Conservation (phyloP, 345 rosid genomes). For the Geranium rotundifolium region DNA sequence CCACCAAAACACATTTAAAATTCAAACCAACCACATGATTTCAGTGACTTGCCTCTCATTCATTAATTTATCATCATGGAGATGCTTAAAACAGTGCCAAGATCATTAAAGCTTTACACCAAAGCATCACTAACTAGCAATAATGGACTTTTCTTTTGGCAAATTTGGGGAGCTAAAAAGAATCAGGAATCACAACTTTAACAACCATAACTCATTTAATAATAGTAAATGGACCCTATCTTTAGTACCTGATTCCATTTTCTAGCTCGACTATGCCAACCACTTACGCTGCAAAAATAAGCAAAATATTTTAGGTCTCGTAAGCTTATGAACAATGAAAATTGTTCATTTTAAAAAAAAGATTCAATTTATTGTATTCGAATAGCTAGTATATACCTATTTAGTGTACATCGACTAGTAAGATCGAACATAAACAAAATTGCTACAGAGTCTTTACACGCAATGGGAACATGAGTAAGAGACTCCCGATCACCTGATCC, state of each 20-base stretch:
- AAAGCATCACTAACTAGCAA: background rate
- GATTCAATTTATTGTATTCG: background rate
- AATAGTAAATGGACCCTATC: background rate
- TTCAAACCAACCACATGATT: too few relatives aligned
- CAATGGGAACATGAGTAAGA: constrained; percentile 69
- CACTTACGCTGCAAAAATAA: constrained; percentile 43
- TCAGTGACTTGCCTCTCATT: too few relatives aligned
- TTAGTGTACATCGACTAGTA: constrained; percentile 88
- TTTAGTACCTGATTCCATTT: constrained; percentile 86
- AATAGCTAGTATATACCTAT: constrained; percentile 31
- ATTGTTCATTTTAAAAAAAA: too few relatives aligned
- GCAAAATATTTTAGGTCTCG: too few relatives aligned
- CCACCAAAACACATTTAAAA: too few relatives aligned
- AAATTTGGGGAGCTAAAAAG: background rate
- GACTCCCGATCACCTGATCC: constrained; percentile 54
- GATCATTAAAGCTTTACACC: background rate
- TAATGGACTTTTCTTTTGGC: background rate
- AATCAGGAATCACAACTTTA: background rate
- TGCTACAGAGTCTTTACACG: constrained; percentile 96
- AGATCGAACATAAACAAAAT: constrained; percentile 96
- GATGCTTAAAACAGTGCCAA: background rate
- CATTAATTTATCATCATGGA: background rate
- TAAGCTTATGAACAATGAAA: too few relatives aligned
- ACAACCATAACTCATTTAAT: background rate
- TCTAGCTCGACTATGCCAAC: constrained; percentile 81